Conservation (phyloP, 2,329 filamentous ascomycete species). For the Diaporthe caulivora region DNA sequence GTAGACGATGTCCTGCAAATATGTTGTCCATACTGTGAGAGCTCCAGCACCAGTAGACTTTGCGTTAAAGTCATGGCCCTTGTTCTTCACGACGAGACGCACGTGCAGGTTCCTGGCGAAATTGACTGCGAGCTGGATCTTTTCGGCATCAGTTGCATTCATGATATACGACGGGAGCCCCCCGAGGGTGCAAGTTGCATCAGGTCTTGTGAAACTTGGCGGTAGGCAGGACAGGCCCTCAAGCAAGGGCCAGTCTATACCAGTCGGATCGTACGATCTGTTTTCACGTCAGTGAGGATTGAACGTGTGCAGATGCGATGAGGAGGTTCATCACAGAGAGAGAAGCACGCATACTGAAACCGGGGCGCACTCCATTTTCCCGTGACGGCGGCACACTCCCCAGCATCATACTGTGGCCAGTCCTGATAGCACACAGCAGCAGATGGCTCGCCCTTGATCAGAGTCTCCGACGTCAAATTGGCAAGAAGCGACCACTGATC, state of each 20-base stretch:
- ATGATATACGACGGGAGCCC: slow-evolving; percentile 58
- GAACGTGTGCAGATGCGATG: no score
- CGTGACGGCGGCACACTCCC: slow-evolving; percentile 54
- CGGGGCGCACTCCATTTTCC: slow-evolving; percentile 50
- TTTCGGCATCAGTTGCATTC: slow-evolving; percentile 54
- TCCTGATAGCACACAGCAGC: slow-evolving; percentile 64
- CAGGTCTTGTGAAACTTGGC: slow-evolving; percentile 37
- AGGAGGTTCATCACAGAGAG: not conserved
- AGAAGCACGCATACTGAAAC: slow-evolving; percentile 47
- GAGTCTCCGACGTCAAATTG: slow-evolving; percentile 60
- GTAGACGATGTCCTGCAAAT: slow-evolving; percentile 46
- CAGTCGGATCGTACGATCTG: slow-evolving; percentile 18
- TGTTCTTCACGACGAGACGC: slow-evolving; percentile 64
- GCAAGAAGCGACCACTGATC: slow-evolving; percentile 64
- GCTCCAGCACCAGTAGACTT: slow-evolving; percentile 54
- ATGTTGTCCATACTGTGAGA: slow-evolving; percentile 51
- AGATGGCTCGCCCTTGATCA: slow-evolving; percentile 66
- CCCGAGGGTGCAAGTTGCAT: slow-evolving; percentile 52
- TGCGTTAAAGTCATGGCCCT: slow-evolving; percentile 63
- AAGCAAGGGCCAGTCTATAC: slow-evolving; percentile 21
- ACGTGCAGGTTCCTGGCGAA: slow-evolving; percentile 60
- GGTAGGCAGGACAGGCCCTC: slow-evolving; percentile 50
- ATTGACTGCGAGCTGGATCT: slow-evolving; percentile 61
- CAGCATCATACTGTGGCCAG: slow-evolving; percentile 55
- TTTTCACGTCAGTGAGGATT: not conserved